Percentiles rank a stretch among this genome's conserved stretches.
Conservation (phyloP, 169 alveolate genomes). For the Plasmodium blacklocki region DNA sequence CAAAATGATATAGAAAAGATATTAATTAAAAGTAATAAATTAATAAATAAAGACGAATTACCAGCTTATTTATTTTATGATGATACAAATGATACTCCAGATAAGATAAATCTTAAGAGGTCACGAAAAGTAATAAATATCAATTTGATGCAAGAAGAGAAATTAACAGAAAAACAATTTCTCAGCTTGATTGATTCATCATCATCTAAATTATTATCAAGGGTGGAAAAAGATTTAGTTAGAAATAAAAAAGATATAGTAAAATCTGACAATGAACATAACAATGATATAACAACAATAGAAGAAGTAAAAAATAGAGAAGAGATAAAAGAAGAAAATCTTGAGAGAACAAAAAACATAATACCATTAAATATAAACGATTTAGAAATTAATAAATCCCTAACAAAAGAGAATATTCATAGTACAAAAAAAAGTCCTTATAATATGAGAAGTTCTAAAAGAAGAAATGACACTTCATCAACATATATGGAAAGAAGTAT, state of each 20-base stretch:
- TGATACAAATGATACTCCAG: conserved; percentile 10
- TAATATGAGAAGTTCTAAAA: conserved; percentile 8
- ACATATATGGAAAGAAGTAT: conserved; percentile 2
- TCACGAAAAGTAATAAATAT: conserved; percentile 34
- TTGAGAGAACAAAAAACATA: not conserved
- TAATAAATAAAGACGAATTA: conserved; percentile 28
- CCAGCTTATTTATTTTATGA: conserved; percentile 37
- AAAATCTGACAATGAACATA: not conserved
- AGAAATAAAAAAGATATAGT: not conserved
- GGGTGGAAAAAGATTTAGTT: not conserved
- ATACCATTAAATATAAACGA: not conserved
- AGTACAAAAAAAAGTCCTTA: not conserved
- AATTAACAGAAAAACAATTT: conserved; percentile 35
- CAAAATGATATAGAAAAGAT: conserved; percentile 39
- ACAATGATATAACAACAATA: not conserved
- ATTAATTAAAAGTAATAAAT: conserved; percentile 29
- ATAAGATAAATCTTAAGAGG: conserved; percentile 30
- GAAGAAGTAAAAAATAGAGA: not conserved
- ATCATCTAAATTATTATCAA: not conserved
- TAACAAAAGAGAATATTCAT: not conserved
- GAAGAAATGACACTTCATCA: not conserved
- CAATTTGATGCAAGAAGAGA: conserved; percentile 41
- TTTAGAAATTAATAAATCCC: not conserved
- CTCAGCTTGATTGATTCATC: conserved; percentile 6
- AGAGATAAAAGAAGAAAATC: not conserved